Conservation (phyloP, 768 basidiomycete genomes). For the Terana coerulea region DNA sequence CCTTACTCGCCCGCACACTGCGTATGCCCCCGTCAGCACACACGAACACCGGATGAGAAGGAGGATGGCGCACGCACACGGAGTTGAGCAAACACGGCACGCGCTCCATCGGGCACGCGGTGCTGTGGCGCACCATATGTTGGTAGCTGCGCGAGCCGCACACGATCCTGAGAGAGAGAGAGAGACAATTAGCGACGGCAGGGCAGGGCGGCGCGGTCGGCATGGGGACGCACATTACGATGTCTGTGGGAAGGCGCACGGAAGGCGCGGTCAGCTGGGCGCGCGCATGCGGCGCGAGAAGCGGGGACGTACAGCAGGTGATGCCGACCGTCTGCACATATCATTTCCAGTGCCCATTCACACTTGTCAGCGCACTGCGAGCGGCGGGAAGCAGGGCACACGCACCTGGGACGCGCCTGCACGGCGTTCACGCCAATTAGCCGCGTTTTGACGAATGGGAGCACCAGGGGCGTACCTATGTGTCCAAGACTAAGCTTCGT, state of each 20-base stretch:
- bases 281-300: background rate
- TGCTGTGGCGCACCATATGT: background rate
- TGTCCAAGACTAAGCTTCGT: background rate
- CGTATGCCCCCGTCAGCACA: background rate
- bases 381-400: background rate
- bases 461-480: background rate
- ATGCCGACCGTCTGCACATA: background rate
- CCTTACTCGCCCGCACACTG: background rate
- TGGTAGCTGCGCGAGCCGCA: slow-evolving; percentile 1
- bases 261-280: background rate
- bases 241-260: background rate
- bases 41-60: background rate
- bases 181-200: background rate
- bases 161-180: background rate
- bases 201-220: background rate
- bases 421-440: background rate
- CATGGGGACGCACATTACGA: slow-evolving; percentile 6
- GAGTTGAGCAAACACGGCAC: background rate
- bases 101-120: background rate
- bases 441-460: background rate
- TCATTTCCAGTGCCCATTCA: too few species aligned
- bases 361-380: too few species aligned
- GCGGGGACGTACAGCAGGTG: background rate
- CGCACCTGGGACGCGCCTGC: background rate
- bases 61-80: slow-evolving; percentile 1